Base-by-base conservation (phyloP, 352 stramenopile genomes). In the Phytophthora podocarpi region DNA sequence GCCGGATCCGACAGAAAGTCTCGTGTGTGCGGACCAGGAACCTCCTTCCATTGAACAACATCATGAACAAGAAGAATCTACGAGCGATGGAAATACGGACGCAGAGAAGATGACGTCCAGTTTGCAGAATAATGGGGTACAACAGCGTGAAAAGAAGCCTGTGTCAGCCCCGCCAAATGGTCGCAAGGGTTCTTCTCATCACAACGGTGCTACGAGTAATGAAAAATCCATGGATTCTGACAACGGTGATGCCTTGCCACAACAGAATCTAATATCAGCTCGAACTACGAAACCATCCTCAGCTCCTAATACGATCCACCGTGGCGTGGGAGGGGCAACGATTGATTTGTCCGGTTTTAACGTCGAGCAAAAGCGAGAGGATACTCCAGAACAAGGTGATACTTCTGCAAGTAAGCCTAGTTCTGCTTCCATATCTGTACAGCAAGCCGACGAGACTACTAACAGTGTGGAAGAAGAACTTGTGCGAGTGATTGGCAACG, bases 241-340 rank as follows among this genome's bases (percentile, higher is more conserved):
- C n/a, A n/a, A n/a, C n/a, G n/a, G n/a, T n/a, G n/a, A n/a, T n/a
- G n/a, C n/a, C 13, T 37, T 37, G 26, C 15, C 4, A 23, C 16
- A 41, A 41, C n/a, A 23, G 3, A 16, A 49, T n/a, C 13, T 10
- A 52, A 16, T n/a, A 41, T 20, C 45, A 58, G 12, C 16, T 56
- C 54, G 49, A 20, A n/a, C 37, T 5, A 39, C 15, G 16, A 71
- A 67, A 34, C 55, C 60, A 46, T 27, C 20, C 7, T 74, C 66
- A 32, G 66, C 60, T 15, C 66, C 66, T 15, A 70, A 30, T 16
- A 51, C 32, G 1, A 30, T 67, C 13, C 40, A 56, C 21, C 61
- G 43, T 26, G 37, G 35, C 1, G 23, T 35, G 4, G 18, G 10
- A 18, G 16, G 1, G 16, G 13, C 23, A 42, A 43, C 23, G 16